phyloP scores from a whole-genome alignment of 2,329 filamentous ascomycete genomes.

The Diaporthe ilicicola region DNA sequence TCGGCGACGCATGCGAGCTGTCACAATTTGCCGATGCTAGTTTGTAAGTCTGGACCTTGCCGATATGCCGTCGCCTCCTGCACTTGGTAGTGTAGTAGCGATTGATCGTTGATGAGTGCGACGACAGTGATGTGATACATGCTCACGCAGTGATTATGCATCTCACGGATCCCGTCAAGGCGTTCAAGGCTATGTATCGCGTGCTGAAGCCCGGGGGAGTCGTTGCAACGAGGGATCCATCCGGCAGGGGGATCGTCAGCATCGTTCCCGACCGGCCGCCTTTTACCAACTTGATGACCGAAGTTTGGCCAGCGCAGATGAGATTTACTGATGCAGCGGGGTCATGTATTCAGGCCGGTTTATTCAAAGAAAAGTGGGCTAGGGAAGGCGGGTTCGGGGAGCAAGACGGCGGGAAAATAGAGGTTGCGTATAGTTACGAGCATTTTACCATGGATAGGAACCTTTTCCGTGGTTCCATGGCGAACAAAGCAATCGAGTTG shows the following conservation, averaged over 20 bases:
- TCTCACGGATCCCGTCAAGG: conserved; percentile 57
- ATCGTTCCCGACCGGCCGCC: neutral
- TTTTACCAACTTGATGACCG: neutral
- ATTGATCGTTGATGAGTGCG: too few relatives aligned
- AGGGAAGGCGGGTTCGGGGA: neutral
- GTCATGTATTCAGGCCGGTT: neutral
- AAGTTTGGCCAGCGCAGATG: neutral
- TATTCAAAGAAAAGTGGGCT: neutral
- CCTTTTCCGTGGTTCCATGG: neutral
- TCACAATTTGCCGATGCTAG: conserved; percentile 50
- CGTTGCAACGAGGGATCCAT: neutral
- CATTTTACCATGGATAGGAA: neutral
- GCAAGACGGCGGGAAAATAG: neutral
- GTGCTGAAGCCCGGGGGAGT: conserved; percentile 42
- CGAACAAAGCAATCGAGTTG: neutral
- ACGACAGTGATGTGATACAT: conserved; percentile 60
- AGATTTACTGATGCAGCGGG: neutral
- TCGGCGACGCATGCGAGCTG: conserved; percentile 42
- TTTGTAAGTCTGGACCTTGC: conserved; percentile 48
- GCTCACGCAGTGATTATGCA: conserved; percentile 67
- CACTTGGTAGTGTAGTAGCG: too few relatives aligned
- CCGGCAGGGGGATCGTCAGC: neutral
- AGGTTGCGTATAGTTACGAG: neutral
- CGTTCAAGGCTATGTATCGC: conserved; percentile 62
- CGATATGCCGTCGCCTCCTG: too few relatives aligned